phyloP scores from a whole-genome alignment of 331 rosid genomes.

The Erythrophleum ivorense region DNA sequence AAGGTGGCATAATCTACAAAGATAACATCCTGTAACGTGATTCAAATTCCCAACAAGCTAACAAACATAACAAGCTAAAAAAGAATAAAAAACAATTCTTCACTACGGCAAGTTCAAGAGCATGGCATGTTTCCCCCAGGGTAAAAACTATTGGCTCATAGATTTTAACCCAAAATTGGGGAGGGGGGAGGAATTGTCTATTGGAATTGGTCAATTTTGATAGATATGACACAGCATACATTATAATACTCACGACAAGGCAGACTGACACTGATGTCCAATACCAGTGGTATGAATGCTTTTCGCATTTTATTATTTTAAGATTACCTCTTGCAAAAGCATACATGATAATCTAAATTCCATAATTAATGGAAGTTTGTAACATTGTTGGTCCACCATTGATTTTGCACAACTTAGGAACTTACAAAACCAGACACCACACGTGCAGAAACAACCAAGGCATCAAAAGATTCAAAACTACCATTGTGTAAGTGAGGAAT shows the following conservation, averaged over 20 bases:
- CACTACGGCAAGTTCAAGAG: background rate
- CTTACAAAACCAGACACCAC: background rate
- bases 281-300: no score
- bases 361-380: background rate
- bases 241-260: slow-evolving; percentile 22
- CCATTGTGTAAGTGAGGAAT: background rate
- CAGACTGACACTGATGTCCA: background rate
- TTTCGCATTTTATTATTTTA: no score
- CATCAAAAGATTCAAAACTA: background rate
- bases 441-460: background rate
- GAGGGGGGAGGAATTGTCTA: background rate
- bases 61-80: background rate
- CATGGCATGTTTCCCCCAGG: background rate
- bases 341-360: background rate
- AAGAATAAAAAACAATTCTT: slow-evolving; percentile 30
- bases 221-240: slow-evolving; percentile 18
- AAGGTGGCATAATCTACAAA: no score
- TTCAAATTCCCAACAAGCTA: no score
- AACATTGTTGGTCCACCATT: no score
- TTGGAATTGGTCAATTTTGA: slow-evolving; percentile 33
- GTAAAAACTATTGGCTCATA: background rate
- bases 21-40: no score
- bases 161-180: background rate
- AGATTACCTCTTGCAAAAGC: no score
- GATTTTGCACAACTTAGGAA: no score